A percentile compares a stretch with the other conserved stretches of the same genome.
These are phyloP conservation scores for Capsella bursapastoris DNA, from an alignment of 345 rosid genomes.

Conservation along the genomic window DNA sequence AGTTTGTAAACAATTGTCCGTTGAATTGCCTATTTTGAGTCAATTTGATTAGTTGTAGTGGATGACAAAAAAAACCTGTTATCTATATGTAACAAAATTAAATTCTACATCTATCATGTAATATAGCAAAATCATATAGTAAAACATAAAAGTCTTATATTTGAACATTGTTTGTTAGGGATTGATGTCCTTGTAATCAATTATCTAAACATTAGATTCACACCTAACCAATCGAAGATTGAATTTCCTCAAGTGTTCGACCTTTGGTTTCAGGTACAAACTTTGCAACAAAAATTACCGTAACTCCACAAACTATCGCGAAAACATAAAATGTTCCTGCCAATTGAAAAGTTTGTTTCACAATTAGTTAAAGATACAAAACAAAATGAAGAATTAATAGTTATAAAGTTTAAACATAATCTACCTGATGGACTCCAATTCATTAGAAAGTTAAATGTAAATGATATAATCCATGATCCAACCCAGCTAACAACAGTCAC, in stretches of 20 bases:
- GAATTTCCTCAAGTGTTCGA: slow-evolving; percentile 73
- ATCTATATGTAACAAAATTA: background rate
- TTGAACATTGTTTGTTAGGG: background rate
- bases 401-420: background rate
- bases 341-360: background rate
- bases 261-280: slow-evolving; percentile 81
- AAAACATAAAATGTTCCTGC: slow-evolving; percentile 74
- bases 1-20: too few species aligned
- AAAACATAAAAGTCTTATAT: background rate
- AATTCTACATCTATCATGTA: background rate
- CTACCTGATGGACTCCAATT: slow-evolving; percentile 29
- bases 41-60: too few species aligned
- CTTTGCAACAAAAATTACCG: slow-evolving; percentile 65
- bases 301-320: slow-evolving; percentile 55
- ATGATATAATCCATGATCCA: slow-evolving; percentile 79
- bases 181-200: background rate
- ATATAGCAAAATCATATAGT: background rate
- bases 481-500: slow-evolving; percentile 81
- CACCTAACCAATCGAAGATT: slow-evolving; percentile 45
- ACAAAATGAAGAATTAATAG: background rate
- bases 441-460: slow-evolving; percentile 59
- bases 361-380: background rate
- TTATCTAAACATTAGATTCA: background rate
- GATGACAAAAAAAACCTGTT: too few species aligned
- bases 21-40: too few species aligned